These are phyloP conservation scores for Aspergillus amoenus DNA, from an alignment of 2,329 filamentous ascomycete genomes.

Conservation along the genomic window DNA sequence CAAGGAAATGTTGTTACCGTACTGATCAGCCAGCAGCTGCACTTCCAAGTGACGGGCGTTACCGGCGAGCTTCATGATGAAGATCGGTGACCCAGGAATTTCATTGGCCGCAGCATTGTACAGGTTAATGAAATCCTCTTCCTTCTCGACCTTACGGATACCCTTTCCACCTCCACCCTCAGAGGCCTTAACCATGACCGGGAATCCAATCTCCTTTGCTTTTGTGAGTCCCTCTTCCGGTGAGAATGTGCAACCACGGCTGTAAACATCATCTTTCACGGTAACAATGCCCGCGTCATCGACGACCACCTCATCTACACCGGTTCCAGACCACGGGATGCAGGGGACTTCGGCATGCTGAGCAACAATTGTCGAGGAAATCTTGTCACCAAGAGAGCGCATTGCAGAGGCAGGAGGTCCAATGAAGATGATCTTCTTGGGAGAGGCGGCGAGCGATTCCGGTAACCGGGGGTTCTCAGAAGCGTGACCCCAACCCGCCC, in stretches of 20 bases:
- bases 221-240: conserved; percentile 86
- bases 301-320: conserved; percentile 76
- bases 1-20: conserved; percentile 98
- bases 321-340: conserved; percentile 98
- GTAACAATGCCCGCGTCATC: conserved; percentile 87
- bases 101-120: conserved; percentile 97
- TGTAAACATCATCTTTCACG: conserved; percentile 80
- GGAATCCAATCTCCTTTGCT: conserved; percentile 91
- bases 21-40: conserved; percentile 95
- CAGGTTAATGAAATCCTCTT: conserved; percentile 79
- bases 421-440: conserved; percentile 99
- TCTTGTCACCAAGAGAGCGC: conserved; percentile 99
- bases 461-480: conserved; percentile 98
- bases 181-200: conserved; percentile 99
- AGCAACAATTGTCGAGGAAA: conserved; percentile 97
- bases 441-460: conserved; percentile 91
- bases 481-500: conserved; percentile 98
- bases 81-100: conserved; percentile 97
- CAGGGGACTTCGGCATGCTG: conserved; percentile 95
- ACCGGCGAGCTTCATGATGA: conserved; percentile 99
- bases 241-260: conserved; percentile 84
- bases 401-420: conserved; percentile 96
- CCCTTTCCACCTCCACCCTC: conserved; percentile 99
- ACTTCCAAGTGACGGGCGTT: conserved; percentile 97
- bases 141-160: conserved; percentile 88